Evolutionary conservation across 345 rosid genomes (phyloP).

Genomic region (sweet orange (Citrus sinensis)): DNA sequence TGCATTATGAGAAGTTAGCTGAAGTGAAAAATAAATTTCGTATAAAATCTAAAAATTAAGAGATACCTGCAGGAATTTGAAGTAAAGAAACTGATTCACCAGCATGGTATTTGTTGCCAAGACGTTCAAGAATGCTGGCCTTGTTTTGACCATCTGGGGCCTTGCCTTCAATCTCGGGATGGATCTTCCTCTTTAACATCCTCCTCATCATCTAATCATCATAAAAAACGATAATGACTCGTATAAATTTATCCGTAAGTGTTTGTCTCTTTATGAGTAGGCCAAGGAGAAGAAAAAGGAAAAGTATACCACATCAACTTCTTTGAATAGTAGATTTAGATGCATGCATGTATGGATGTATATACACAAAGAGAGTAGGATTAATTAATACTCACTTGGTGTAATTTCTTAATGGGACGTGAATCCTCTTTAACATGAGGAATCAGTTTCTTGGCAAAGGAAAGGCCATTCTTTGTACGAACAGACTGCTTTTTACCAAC

Average conservation of each 20-base stretch:
- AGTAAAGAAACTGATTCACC: conserved; percentile 47
- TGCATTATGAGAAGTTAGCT: background rate
- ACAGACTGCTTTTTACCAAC: conserved; percentile 22
- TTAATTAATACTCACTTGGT: conserved; percentile 32
- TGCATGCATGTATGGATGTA: background rate
- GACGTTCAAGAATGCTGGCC: conserved; percentile 18
- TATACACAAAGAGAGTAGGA: background rate
- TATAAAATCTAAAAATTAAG: background rate
- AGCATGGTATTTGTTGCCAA: conserved; percentile 22
- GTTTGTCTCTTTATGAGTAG: background rate
- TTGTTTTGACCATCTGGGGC: conserved; percentile 28
- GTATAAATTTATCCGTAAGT: background rate
- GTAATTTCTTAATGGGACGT: conserved; percentile 62
- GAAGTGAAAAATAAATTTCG: background rate
- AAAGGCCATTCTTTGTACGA: conserved; percentile 37
- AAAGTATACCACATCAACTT: background rate
- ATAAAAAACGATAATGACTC: background rate
- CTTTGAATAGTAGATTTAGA: background rate
- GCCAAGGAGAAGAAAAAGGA: background rate
- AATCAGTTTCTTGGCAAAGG: conserved; percentile 60
- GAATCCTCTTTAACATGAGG: conserved; percentile 52
- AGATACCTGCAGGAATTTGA: conserved; percentile 37
- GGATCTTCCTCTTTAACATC: conserved; percentile 86
- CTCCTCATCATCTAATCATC: conserved; percentile 65
- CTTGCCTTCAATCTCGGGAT: conserved; percentile 67